A percentile compares a stretch with the other conserved stretches of the same genome.
Evolutionary conservation across 2,329 filamentous ascomycete genomes (phyloP).

Genomic region (Xylaria sp.): DNA sequence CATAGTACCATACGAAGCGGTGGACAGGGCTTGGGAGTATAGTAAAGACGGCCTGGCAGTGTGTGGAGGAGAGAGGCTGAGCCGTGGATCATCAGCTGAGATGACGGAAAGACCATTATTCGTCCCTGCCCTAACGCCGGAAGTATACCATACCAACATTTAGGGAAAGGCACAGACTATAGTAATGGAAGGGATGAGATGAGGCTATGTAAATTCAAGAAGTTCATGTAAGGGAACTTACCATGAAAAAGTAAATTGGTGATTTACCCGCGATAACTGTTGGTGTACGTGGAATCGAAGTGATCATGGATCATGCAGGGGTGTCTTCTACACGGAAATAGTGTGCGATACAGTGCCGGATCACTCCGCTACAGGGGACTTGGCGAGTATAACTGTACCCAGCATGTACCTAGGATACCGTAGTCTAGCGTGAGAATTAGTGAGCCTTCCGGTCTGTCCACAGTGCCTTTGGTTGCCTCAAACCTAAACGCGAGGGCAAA

Average conservation of each 20-base stretch:
- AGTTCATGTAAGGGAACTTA: too few species aligned
- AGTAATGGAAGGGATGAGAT: neutral
- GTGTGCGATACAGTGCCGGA: slow-evolving; percentile 11
- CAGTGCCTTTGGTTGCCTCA: slow-evolving; percentile 18
- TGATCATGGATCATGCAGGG: too few species aligned
- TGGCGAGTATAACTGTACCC: neutral
- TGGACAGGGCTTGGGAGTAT: slow-evolving; percentile 23
- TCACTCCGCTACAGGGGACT: slow-evolving; percentile 8
- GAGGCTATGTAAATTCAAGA: too few species aligned
- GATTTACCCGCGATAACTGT: neutral
- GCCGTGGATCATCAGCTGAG: slow-evolving; percentile 44
- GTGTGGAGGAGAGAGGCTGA: slow-evolving; percentile 36
- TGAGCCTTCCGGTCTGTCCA: neutral
- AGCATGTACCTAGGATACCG: neutral
- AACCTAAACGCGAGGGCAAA: slow-evolving; percentile 11
- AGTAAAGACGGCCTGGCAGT: slow-evolving; percentile 35
- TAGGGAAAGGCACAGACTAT: slow-evolving; percentile 4
- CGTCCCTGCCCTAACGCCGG: slow-evolving; percentile 12
- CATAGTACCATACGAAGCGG: slow-evolving; percentile 22
- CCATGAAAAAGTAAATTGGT: neutral
- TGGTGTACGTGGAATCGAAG: too few species aligned
- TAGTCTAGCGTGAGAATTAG: slow-evolving; percentile 6
- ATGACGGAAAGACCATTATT: slow-evolving; percentile 34
- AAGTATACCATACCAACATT: neutral
- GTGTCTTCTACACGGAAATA: neutral